Base-by-base conservation (phyloP, 1,284 basidiomycete species). In the Malassezia nana region DNA sequence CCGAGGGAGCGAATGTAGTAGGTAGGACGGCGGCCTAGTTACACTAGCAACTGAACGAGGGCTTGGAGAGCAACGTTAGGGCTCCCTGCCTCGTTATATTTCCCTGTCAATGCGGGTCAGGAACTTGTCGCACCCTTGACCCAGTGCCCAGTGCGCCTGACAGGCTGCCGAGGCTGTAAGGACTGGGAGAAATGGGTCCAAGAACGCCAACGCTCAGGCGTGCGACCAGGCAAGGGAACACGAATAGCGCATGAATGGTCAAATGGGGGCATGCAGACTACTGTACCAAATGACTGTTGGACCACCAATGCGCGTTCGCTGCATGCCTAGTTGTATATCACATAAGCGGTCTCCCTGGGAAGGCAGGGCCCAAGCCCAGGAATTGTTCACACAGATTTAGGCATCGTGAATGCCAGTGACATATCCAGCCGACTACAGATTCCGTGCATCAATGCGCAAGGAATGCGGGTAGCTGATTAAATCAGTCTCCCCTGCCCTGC, bases 171-270 rank as follows among this genome's bases (percentile, higher is more conserved):
- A 6, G 35, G 8, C 43, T 45, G 43, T 45, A 45, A 45, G 43
- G 43, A 45, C 29, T 31, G 43, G 9, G 24, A 45, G 26, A 30
- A 31, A 30, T 29, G 43, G 25, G 20, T 25, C 29, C 18, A 47
- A 47, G 45, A 47, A 47, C 38, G 45, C 45, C 22, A 12, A 47
- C 20, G 45, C 45, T 47, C 22, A 47, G 28, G 32, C 45, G 45
- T 47, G 31, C 45, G 32, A 47, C 12, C 16, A 22, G 32, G 45
- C 22, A 47, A 47, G 45, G 45, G 43, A 47, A 35, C 45, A 33
- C 4, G 45, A 35, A 47, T 22, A 12, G 31, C 45, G 22, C 45
- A 33, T 47, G 45, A 47, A 22, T 28, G 26, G 40, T 26, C 40
- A 18, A 24, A 42, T 38, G 35, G 35, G 16, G 18, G 20, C 35